Conservation (phyloP, 805 yeast genomes). For the Barnettozyma pratensis region DNA sequence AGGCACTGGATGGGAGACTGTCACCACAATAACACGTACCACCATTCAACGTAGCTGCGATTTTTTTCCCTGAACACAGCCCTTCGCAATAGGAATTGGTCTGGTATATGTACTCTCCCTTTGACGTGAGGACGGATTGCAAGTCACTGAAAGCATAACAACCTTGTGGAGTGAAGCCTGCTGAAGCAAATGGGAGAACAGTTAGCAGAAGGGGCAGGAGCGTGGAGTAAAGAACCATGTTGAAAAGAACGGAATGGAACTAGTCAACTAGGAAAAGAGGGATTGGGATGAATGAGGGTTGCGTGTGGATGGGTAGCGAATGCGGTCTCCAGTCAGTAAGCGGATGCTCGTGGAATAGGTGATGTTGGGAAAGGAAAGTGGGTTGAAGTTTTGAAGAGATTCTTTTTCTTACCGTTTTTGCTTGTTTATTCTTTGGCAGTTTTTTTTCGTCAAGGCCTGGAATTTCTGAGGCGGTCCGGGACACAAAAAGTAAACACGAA, state of each 20-base stretch:
- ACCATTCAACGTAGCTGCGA: slow-evolving; percentile 51
- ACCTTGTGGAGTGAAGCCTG: slow-evolving; percentile 23
- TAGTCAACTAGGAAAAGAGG: too few relatives aligned
- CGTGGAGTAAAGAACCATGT: background rate
- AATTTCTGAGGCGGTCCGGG: background rate
- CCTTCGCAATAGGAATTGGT: slow-evolving; percentile 51
- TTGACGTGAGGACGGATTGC: slow-evolving; percentile 23
- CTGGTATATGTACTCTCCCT: slow-evolving; percentile 53
- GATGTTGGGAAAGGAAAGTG: background rate
- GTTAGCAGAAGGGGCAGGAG: background rate
- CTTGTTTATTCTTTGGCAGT: background rate
- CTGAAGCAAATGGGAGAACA: background rate
- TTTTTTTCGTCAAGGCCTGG: background rate
- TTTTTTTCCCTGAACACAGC: slow-evolving; percentile 43
- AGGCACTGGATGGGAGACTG: slow-evolving; percentile 30
- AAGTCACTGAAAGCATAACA: slow-evolving; percentile 30
- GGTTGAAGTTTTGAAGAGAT: background rate
- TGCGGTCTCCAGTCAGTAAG: too few relatives aligned
- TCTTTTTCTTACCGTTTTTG: background rate
- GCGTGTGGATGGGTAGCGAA: background rate
- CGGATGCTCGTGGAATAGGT: too few relatives aligned
- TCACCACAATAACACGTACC: slow-evolving; percentile 65
- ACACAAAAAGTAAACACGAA: slow-evolving; percentile 2
- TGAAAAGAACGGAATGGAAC: background rate
- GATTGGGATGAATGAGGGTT: background rate